Conservation (phyloP, 1,284 basidiomycete genomes). For the Pascua guehoae region DNA sequence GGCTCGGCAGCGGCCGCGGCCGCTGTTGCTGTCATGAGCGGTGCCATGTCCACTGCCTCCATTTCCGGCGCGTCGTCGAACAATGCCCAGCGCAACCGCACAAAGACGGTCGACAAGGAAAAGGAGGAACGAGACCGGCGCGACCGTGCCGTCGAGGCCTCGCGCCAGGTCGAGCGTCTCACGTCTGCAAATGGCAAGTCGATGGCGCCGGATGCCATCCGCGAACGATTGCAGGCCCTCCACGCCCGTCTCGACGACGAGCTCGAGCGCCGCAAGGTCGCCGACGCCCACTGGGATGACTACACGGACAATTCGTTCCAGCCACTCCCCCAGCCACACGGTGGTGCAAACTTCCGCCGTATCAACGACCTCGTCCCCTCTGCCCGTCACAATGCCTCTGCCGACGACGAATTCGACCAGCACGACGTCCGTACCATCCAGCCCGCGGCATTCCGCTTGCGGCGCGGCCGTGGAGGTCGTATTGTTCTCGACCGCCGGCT, state of each 20-base stretch:
- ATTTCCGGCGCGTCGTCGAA: constrained; percentile 2
- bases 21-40: constrained; percentile 17
- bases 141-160: constrained; percentile 33
- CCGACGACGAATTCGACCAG: constrained; percentile 33
- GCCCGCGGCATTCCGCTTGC: constrained; percentile 60
- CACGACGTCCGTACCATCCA: constrained; percentile 24
- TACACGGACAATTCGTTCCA: constrained; percentile 72
- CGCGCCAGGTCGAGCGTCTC: constrained; percentile 22
- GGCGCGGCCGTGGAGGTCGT: constrained; percentile 76
- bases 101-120: constrained; percentile 35
- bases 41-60: neutral
- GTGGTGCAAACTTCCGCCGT: constrained; percentile 47
- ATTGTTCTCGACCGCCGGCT: constrained; percentile 70
- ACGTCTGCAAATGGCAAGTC: constrained; percentile 26
- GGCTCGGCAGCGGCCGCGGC: constrained; percentile 57
- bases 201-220: constrained; percentile 40
- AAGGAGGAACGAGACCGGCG: constrained; percentile 42
- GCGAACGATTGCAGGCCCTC: constrained; percentile 62
- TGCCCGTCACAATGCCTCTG: constrained; percentile 16
- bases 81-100: constrained; percentile 29
- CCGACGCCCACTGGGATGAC: constrained; percentile 80
- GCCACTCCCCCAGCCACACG: constrained; percentile 55
- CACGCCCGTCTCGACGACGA: constrained; percentile 65
- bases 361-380: constrained; percentile 41
- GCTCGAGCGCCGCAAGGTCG: constrained; percentile 59